Evolutionary conservation across 306 rosid species (phyloP).

Genomic region (Ormosia semicastrata): DNA sequence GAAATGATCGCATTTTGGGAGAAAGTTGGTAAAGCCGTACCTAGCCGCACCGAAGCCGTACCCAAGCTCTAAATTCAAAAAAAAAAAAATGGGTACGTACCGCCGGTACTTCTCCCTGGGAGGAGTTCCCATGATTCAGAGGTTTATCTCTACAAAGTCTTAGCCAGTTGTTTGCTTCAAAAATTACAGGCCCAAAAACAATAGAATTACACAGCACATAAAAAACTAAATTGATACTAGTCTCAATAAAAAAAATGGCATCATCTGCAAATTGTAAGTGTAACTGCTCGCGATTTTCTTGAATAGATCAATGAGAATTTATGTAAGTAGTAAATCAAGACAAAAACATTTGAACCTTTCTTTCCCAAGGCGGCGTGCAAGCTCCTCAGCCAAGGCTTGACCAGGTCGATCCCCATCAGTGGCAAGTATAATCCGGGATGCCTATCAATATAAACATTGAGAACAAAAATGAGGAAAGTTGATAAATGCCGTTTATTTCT

Average conservation of each 20-base stretch:
- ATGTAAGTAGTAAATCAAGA: slow-evolving; percentile 1
- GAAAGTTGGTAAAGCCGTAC: no score
- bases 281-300: neutral
- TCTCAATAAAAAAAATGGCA: neutral
- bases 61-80: no score
- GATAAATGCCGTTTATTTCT: neutral
- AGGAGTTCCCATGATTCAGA: no score
- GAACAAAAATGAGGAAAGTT: slow-evolving; percentile 14
- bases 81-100: no score
- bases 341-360: slow-evolving; percentile 59
- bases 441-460: slow-evolving; percentile 48
- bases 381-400: slow-evolving; percentile 98
- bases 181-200: neutral
- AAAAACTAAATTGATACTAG: neutral
- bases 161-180: neutral
- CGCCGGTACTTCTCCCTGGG: no score
- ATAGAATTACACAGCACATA: neutral
- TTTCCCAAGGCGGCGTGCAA: slow-evolving; percentile 95
- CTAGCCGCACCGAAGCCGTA: no score
- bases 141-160: neutral
- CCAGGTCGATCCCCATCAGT: slow-evolving; percentile 96
- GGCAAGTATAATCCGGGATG: slow-evolving; percentile 86
- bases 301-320: slow-evolving; percentile 10
- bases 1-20: no score
- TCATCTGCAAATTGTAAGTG: neutral